phyloP scores from a whole-genome alignment of 1,284 basidiomycete genomes.

The Coniferiporia weirii region DNA sequence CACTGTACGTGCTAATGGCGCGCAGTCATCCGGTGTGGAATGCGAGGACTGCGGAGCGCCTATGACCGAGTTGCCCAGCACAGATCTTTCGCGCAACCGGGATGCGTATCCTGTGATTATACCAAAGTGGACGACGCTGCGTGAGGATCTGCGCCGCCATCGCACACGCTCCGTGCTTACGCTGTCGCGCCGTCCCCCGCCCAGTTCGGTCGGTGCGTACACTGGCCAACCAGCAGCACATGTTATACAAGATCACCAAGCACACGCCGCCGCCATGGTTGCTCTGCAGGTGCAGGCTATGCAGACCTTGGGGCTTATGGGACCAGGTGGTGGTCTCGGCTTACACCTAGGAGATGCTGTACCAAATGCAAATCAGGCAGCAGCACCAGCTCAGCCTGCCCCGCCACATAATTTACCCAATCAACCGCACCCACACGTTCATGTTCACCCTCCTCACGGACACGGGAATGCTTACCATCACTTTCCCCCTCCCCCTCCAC shows the following conservation, averaged over 20 bases:
- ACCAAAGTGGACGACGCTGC: constrained; percentile 14
- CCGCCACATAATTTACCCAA: not conserved
- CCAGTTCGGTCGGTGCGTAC: not conserved
- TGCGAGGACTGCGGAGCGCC: not conserved
- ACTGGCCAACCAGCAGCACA: not conserved
- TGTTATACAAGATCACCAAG: not conserved
- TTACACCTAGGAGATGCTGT: not conserved
- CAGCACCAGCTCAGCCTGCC: not conserved
- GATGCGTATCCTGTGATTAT: constrained; percentile 15
- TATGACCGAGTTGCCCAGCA: not conserved
- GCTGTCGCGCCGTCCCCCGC: constrained; percentile 3
- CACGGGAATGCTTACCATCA: not conserved
- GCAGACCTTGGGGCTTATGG: not conserved
- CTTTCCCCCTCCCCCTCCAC: not conserved
- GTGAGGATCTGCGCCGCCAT: constrained; percentile 9
- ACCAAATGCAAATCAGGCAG: not conserved
- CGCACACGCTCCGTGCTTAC: constrained; percentile 12
- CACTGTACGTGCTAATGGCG: not conserved
- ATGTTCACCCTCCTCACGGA: not conserved
- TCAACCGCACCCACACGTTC: not conserved
- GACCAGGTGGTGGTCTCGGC: not conserved
- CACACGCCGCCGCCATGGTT: not conserved
- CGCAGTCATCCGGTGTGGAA: not conserved
- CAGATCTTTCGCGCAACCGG: constrained; percentile 7
- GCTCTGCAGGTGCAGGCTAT: not conserved